A percentile compares a stretch with the other conserved stretches of the same genome.
These are phyloP conservation scores for Phaeosphaeria sp. DNA, from an alignment of 2,329 filamentous ascomycete species.

Conservation along the genomic window DNA sequence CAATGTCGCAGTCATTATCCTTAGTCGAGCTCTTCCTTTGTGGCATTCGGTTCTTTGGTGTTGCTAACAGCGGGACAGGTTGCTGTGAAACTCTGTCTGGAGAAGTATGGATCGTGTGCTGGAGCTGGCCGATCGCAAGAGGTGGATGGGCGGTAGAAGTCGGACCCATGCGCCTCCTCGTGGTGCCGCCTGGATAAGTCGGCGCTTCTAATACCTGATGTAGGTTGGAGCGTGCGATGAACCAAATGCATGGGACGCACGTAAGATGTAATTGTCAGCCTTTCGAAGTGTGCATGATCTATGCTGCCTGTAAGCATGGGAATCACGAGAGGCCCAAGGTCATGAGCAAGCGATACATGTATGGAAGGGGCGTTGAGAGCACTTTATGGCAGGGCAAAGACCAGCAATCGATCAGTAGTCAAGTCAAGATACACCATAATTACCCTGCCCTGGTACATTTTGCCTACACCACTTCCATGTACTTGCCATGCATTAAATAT, in stretches of 20 bases:
- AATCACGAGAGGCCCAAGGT: no score
- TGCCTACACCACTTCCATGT: no score
- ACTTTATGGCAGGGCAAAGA: no score
- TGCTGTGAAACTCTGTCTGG: constrained; percentile 22
- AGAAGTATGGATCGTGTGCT: constrained; percentile 27
- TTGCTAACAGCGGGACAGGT: constrained; percentile 16
- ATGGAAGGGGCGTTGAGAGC: no score
- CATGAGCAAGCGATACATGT: no score
- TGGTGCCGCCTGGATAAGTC: constrained; percentile 45
- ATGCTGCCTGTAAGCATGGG: no score
- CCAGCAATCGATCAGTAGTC: no score
- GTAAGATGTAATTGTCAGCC: not conserved
- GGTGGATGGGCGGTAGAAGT: constrained; percentile 43
- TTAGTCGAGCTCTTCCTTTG: constrained; percentile 5
- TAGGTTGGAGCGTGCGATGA: constrained; percentile 25
- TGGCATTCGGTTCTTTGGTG: constrained; percentile 5
- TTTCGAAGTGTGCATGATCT: no score
- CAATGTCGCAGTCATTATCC: not conserved
- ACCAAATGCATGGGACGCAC: constrained; percentile 45
- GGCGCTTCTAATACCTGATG: constrained; percentile 5
- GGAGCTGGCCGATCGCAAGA: constrained; percentile 35
- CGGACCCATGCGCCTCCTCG: constrained; percentile 48
- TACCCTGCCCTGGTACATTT: no score
- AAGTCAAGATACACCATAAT: no score
- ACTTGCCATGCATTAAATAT: no score